phyloP scores from a whole-genome alignment of 2,329 filamentous ascomycete genomes.

The Cercospora sp. region DNA sequence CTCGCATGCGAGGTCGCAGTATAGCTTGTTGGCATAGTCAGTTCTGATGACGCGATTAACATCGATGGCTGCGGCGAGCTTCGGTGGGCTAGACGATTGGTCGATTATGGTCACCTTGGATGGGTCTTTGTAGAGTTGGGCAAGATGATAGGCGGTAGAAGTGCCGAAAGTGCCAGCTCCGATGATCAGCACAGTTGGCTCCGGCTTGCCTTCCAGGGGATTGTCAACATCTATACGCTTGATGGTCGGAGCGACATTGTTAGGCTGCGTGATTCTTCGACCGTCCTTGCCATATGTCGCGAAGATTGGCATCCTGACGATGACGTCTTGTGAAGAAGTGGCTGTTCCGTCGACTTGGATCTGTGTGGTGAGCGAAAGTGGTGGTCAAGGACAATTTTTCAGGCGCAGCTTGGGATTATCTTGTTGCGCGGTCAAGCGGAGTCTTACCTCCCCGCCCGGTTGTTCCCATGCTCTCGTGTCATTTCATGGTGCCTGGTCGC shows the following conservation, averaged over 20 bases:
- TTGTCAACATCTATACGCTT: constrained; percentile 23
- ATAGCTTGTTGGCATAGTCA: constrained; percentile 35
- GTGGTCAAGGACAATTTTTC: background rate
- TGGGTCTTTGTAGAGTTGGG: constrained; percentile 50
- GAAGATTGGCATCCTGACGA: constrained; percentile 7
- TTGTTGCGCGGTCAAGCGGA: constrained; percentile 16
- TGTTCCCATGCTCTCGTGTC: constrained; percentile 5
- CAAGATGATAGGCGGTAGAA: constrained; percentile 29
- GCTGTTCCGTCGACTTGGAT: background rate
- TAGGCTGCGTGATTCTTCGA: constrained; percentile 15
- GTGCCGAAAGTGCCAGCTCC: constrained; percentile 33
- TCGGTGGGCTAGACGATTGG: constrained; percentile 53
- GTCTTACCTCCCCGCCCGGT: constrained; percentile 11
- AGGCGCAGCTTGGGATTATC: background rate
- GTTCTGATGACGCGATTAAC: constrained; percentile 38
- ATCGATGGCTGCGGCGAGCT: constrained; percentile 41
- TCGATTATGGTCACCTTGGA: constrained; percentile 60
- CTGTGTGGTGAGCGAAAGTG: background rate
- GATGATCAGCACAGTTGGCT: constrained; percentile 29
- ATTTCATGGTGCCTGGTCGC: constrained; percentile 13
- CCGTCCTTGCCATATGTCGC: constrained; percentile 11
- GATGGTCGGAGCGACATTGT: constrained; percentile 14
- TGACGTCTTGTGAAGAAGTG: background rate
- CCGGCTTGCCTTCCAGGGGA: constrained; percentile 19
- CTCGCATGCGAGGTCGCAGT: constrained; percentile 40